phyloP scores from a whole-genome alignment of 2,329 filamentous ascomycete genomes.

The Aspergillus udagawae region DNA sequence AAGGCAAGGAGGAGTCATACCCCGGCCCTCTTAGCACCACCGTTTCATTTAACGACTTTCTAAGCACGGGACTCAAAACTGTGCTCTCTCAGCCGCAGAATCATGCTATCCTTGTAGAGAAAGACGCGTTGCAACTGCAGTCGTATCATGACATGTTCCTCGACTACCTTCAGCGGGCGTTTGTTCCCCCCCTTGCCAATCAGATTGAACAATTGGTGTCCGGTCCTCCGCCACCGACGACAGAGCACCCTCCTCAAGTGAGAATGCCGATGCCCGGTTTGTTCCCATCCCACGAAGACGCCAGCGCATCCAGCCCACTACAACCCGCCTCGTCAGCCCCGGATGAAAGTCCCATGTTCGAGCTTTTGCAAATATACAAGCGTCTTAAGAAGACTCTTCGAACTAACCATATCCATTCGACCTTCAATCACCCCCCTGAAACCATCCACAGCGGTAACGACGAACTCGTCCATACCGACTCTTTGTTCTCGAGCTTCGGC shows the following conservation, averaged over 20 bases:
- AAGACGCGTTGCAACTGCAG: slow-evolving; percentile 29
- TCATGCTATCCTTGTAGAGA: slow-evolving; percentile 38
- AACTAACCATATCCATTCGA: slow-evolving; percentile 47
- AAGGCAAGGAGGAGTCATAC: slow-evolving; percentile 79
- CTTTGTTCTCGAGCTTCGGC: slow-evolving; percentile 55
- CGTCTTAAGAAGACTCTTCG: slow-evolving; percentile 54
- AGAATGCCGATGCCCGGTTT: slow-evolving; percentile 37
- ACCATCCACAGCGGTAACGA: slow-evolving; percentile 33
- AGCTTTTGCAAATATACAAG: slow-evolving; percentile 54
- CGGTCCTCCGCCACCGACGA: slow-evolving; percentile 23
- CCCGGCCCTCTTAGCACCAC: slow-evolving; percentile 65
- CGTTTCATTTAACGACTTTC: slow-evolving; percentile 63
- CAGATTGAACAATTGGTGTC: slow-evolving; percentile 33
- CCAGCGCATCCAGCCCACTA: slow-evolving; percentile 26
- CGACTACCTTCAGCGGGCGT: slow-evolving; percentile 48
- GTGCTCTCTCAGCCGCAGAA: slow-evolving; percentile 48
- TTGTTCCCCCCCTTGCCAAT: slow-evolving; percentile 49
- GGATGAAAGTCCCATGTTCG: slow-evolving; percentile 36
- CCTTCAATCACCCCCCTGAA: slow-evolving; percentile 42
- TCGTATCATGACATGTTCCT: slow-evolving; percentile 47
- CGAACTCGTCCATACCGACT: slow-evolving; percentile 47
- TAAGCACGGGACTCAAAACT: slow-evolving; percentile 56
- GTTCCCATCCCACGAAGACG: slow-evolving; percentile 34
- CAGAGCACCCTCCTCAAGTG: slow-evolving; percentile 26
- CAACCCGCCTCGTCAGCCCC: slow-evolving; percentile 26